Evolutionary conservation across 2,329 filamentous ascomycete species (phyloP).

Genomic region (Aspergillus tanneri): DNA sequence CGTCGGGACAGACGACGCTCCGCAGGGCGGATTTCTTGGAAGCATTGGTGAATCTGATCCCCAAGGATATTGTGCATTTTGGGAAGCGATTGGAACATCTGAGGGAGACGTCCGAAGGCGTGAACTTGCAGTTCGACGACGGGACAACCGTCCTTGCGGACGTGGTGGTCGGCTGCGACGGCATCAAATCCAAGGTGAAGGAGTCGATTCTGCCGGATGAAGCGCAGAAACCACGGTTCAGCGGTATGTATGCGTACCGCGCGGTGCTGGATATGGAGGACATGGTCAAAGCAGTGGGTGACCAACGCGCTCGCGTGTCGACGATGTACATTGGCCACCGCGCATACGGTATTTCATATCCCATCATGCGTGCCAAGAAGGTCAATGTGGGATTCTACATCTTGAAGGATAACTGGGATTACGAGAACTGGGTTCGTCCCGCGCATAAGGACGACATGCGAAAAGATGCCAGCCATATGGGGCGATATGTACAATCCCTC

Average conservation of each 20-base stretch:
- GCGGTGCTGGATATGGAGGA: constrained; percentile 35
- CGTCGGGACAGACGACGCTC: constrained; percentile 34
- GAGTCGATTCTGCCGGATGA: constrained; percentile 26
- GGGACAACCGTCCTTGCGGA: constrained; percentile 29
- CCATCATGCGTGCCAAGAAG: constrained; percentile 34
- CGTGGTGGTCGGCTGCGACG: constrained; percentile 40
- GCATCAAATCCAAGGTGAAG: constrained; percentile 33
- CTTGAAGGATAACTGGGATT: constrained; percentile 29
- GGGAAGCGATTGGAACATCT: constrained; percentile 32
- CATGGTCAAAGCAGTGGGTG: constrained; percentile 35
- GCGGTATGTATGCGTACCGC: constrained; percentile 38
- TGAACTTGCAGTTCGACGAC: constrained; percentile 33
- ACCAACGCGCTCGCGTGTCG: constrained; percentile 30
- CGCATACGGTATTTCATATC: constrained; percentile 35
- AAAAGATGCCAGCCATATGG: constrained; percentile 29
- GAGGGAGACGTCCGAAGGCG: constrained; percentile 13
- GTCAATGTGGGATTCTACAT: constrained; percentile 36
- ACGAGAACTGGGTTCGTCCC: constrained; percentile 31
- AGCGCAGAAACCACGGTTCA: constrained; percentile 25
- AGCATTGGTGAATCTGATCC: constrained; percentile 33
- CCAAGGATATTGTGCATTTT: constrained; percentile 31
- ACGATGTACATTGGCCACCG: constrained; percentile 34
- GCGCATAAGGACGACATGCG: constrained; percentile 32
- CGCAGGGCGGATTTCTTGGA: constrained; percentile 36
- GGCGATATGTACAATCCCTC: constrained; percentile 26